These are phyloP conservation scores for Beauveria asiatica DNA, from an alignment of 2,329 filamentous ascomycete species.

Conservation along the genomic window DNA sequence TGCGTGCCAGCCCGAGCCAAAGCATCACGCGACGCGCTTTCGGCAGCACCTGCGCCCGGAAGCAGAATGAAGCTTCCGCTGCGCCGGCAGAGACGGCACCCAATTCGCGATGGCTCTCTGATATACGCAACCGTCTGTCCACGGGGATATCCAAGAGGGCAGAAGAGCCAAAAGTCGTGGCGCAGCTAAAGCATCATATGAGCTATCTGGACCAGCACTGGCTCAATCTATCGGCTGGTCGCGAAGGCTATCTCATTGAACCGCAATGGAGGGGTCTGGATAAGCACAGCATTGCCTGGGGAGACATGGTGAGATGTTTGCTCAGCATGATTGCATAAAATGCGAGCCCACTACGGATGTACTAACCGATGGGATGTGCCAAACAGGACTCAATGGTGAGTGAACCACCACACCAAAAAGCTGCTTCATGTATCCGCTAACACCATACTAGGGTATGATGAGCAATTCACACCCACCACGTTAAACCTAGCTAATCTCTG, in stretches of 20 bases:
- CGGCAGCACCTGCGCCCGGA: neutral
- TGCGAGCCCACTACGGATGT: too few species aligned
- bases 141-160: conserved; percentile 6
- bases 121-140: conserved; percentile 18
- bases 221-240: conserved; percentile 62
- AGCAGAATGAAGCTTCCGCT: neutral
- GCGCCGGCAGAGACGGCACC: conserved; percentile 3
- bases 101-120: conserved; percentile 21
- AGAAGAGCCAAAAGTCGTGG: neutral
- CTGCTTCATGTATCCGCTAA: neutral
- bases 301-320: conserved; percentile 59
- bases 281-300: conserved; percentile 66
- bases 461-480: rapidly evolving
- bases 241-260: conserved; percentile 65
- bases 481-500: neutral
- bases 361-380: neutral
- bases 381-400: conserved; percentile 45
- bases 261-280: conserved; percentile 50
- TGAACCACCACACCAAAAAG: conserved; percentile 3
- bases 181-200: conserved; percentile 12
- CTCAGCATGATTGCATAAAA: neutral
- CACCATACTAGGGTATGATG: conserved; percentile 3
- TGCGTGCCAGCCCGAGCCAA: neutral
- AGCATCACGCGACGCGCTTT: neutral
- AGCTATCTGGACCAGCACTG: conserved; percentile 41